Evolutionary conservation across 1,284 basidiomycete genomes (phyloP).

Genomic region (Coriolopsis trogii): DNA sequence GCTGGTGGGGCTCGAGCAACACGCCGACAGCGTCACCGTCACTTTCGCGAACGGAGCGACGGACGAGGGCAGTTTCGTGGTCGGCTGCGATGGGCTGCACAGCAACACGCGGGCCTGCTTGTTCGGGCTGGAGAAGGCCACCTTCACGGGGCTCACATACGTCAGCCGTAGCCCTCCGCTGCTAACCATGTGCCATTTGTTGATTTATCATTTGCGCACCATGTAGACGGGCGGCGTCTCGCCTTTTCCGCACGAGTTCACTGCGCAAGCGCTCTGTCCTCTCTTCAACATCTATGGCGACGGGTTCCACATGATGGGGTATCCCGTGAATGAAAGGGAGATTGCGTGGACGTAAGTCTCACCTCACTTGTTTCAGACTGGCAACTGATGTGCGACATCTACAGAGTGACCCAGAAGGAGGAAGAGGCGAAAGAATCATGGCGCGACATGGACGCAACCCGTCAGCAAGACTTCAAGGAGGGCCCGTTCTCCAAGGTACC

Average conservation of each 20-base stretch:
- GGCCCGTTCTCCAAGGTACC: slow-evolving; percentile 37
- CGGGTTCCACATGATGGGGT: slow-evolving; percentile 42
- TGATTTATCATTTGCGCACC: too few species aligned
- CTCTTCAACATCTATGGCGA: slow-evolving; percentile 42
- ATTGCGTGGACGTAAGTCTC: slow-evolving; percentile 45
- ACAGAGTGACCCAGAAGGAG: slow-evolving; percentile 42
- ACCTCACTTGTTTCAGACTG: background rate
- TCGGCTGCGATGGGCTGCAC: slow-evolving; percentile 52
- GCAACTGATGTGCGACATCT: background rate
- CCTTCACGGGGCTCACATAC: slow-evolving; percentile 42
- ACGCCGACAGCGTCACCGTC: slow-evolving; percentile 36
- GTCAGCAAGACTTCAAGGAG: slow-evolving; percentile 35
- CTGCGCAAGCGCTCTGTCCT: slow-evolving; percentile 3
- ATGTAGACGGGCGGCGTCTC: slow-evolving; percentile 42
- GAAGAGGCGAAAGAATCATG: slow-evolving; percentile 46
- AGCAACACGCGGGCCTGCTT: slow-evolving; percentile 43
- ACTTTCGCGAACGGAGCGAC: slow-evolving; percentile 40
- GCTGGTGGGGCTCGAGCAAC: slow-evolving; percentile 39
- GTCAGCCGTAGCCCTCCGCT: too few species aligned
- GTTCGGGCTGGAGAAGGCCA: slow-evolving; percentile 41
- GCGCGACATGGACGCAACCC: slow-evolving; percentile 39
- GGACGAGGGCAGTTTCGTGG: slow-evolving; percentile 43
- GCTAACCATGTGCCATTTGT: too few species aligned
- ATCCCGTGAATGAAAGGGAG: slow-evolving; percentile 37
- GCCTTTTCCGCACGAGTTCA: slow-evolving; percentile 31